Percentiles rank a stretch among this genome's conserved stretches.
phyloP scores from a whole-genome alignment of 2,329 filamentous ascomycete species.

The Neonectria neomacrospora region DNA sequence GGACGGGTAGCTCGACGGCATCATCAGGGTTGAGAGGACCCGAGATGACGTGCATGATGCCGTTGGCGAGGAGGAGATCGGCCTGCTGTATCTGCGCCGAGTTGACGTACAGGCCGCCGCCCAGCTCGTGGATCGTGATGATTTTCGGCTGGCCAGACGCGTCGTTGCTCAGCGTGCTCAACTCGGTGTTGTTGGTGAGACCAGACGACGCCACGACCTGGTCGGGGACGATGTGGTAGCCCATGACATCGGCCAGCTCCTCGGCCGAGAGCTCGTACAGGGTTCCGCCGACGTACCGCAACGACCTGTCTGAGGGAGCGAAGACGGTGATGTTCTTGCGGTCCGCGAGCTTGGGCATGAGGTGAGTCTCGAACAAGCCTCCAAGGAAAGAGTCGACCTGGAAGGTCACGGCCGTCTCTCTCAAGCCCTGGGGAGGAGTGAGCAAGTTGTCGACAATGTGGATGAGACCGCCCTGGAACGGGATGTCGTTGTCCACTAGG shows the following conservation, averaged over 20 bases:
- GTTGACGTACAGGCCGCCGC: constrained; percentile 62
- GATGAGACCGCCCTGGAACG: constrained; percentile 61
- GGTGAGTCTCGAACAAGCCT: constrained; percentile 45
- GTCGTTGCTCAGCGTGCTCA: constrained; percentile 50
- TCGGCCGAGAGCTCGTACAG: constrained; percentile 58
- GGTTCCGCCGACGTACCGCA: constrained; percentile 65
- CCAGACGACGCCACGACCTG: constrained; percentile 62
- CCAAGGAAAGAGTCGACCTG: constrained; percentile 54
- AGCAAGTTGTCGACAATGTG: constrained; percentile 65
- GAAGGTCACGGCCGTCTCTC: constrained; percentile 62
- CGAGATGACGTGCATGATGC: constrained; percentile 69
- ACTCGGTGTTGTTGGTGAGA: constrained; percentile 47
- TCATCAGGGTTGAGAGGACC: constrained; percentile 60
- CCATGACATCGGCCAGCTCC: constrained; percentile 63
- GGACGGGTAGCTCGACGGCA: constrained; percentile 50
- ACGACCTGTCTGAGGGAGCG: constrained; percentile 69
- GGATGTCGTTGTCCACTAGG: constrained; percentile 56
- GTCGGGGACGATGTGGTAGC: constrained; percentile 73
- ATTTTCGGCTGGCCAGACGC: constrained; percentile 55
- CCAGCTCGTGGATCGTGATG: constrained; percentile 53
- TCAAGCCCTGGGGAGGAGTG: constrained; percentile 59
- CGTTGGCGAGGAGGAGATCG: constrained; percentile 66
- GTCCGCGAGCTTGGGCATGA: constrained; percentile 55
- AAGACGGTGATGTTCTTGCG: constrained; percentile 68
- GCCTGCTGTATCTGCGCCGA: constrained; percentile 63